Conservation (phyloP, 768 basidiomycete species). For the Agrocybe praecox region DNA sequence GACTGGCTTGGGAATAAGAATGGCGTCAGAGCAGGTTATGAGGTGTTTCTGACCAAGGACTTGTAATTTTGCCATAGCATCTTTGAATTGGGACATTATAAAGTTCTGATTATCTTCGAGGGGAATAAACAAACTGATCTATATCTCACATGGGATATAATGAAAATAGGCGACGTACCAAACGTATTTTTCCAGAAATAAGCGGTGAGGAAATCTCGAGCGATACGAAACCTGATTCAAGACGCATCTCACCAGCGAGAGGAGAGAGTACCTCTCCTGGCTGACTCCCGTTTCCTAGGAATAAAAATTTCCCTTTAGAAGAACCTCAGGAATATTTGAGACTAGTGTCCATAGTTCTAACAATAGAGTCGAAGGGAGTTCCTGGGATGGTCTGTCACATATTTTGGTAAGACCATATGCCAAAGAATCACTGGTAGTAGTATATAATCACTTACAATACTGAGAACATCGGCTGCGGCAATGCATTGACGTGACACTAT, state of each 20-base stretch:
- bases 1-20: conserved; percentile 18
- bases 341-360: conserved; percentile 28
- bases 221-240: conserved; percentile 22
- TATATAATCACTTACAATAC: too few species aligned
- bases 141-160: too few species aligned
- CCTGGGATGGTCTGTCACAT: conserved; percentile 23
- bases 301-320: conserved; percentile 25
- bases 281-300: conserved; percentile 17
- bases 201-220: conserved; percentile 23
- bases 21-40: background rate
- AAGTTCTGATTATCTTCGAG: conserved; percentile 22
- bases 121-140: background rate
- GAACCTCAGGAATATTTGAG: conserved; percentile 40
- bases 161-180: conserved; percentile 1
- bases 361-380: conserved; percentile 34
- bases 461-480: conserved; percentile 20
- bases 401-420: background rate
- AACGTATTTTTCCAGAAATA: conserved; percentile 24
- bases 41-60: conserved; percentile 29
- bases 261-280: conserved; percentile 25
- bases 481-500: conserved; percentile 27
- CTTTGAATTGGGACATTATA: conserved; percentile 26
- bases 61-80: conserved; percentile 35
- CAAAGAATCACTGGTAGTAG: too few species aligned
- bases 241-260: conserved; percentile 24